Base-by-base conservation (phyloP, 2,329 filamentous ascomycete genomes). In the Aspergillus terreus region DNA sequence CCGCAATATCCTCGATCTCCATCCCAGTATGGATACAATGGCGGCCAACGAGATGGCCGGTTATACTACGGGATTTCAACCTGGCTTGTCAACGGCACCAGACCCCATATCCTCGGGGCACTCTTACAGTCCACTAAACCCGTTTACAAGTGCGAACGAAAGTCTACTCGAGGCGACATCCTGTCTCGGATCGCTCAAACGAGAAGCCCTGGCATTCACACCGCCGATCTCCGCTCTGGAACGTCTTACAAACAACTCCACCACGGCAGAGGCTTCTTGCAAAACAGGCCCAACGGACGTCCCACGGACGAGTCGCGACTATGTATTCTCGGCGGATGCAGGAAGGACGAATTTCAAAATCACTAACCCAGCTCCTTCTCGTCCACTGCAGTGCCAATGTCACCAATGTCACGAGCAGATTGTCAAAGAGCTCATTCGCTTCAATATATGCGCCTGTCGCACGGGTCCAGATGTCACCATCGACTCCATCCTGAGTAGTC, bases 401-500 rank as follows among this genome's bases (percentile, higher is more conserved):
- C 60, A 63, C 30, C 57, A 58, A 15, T 65, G 60, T 40, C 60
- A 63, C 35, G 61, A 65, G 19, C 56, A 59, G 17, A 53, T 55
- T 3, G 56, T 61, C 14, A 50, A 56, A 12, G 63, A 66, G 14
- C 49, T 68, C n/a, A 53, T 63, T 32, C 52, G 51, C 4, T 44
- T 62, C 6, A 60, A 59, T 32, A 46, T 54, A 19, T 58, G 53
- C 11, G 45, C 58, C 17, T 58, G 54, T 4, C 51, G 58, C 5
- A 46, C 49, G 6, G 53, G 58, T 2, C 56, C 59, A 14, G 41
- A 55, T 1, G 49, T 55, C 14, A 59, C 58, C 6, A 65, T 69
- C 21, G 65, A 69, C 30, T 56, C 56, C 1, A 57, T 66, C 11
- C 35, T 69, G 11, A 57, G 52, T 5, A 63, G 57, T 15, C 67